Evolutionary conservation across 441 rosid species (phyloP).

Genomic region (Adansonia madagascariensis): DNA sequence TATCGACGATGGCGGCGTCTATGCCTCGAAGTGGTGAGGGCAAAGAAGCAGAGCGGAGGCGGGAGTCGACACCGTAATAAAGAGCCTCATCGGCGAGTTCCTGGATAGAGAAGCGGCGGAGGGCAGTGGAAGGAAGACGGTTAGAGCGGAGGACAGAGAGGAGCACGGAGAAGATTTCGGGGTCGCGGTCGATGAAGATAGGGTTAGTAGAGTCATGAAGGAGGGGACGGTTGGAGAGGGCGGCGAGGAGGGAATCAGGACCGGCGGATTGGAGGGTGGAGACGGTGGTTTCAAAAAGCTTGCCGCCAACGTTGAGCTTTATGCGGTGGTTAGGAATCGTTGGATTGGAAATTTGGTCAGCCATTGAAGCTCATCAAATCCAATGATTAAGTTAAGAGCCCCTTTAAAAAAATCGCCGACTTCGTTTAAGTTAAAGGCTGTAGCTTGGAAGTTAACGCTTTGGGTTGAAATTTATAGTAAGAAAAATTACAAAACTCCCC

Average conservation of each 20-base stretch:
- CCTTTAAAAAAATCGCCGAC: neutral
- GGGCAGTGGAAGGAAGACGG: constrained; percentile 67
- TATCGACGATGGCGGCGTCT: constrained; percentile 69
- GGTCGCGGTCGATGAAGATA: constrained; percentile 88
- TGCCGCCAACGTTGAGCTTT: constrained; percentile 93
- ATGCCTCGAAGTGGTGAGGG: constrained; percentile 69
- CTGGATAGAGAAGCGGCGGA: constrained; percentile 58
- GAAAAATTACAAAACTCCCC: neutral
- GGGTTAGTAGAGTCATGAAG: constrained; percentile 44
- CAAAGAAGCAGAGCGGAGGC: constrained; percentile 59
- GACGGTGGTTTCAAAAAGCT: constrained; percentile 70
- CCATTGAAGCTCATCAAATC: constrained; percentile 21
- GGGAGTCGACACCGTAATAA: constrained; percentile 79
- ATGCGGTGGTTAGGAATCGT: constrained; percentile 37
- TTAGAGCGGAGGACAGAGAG: constrained; percentile 79
- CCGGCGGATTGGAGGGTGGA: constrained; percentile 76
- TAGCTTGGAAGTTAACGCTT: constrained; percentile 2
- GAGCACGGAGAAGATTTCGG: constrained; percentile 82
- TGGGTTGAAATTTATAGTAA: neutral
- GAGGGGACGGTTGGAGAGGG: constrained; percentile 59
- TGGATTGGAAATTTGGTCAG: constrained; percentile 11
- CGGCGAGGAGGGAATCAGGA: constrained; percentile 78
- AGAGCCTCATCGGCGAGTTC: constrained; percentile 89
- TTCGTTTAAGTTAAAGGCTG: neutral
- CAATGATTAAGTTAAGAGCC: neutral